These are phyloP conservation scores for Hymenoscyphus salicellus DNA, from an alignment of 2,329 filamentous ascomycete species.

Conservation along the genomic window DNA sequence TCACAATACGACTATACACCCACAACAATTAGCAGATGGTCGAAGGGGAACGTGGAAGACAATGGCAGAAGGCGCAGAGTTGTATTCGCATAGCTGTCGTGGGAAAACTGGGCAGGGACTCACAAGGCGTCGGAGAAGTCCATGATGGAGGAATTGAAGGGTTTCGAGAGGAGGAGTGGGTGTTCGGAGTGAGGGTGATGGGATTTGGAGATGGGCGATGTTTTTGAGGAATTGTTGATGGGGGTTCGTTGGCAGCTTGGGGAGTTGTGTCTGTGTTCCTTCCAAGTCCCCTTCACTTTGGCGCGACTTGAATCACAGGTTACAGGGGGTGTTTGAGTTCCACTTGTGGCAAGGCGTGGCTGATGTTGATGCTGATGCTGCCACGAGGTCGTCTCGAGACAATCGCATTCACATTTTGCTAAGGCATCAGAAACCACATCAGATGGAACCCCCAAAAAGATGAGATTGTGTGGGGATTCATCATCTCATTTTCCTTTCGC, in stretches of 20 bases:
- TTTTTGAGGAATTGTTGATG: background rate
- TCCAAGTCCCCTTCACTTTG: no score
- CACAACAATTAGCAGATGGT: constrained; percentile 31
- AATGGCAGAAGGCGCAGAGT: constrained; percentile 20
- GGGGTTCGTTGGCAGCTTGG: background rate
- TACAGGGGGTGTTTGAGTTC: background rate
- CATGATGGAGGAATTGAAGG: constrained; percentile 52
- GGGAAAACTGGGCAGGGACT: constrained; percentile 40
- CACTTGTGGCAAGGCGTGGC: background rate
- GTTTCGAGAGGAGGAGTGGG: background rate
- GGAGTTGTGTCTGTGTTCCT: background rate
- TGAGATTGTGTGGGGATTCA: background rate
- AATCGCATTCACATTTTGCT: background rate
- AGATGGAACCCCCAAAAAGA: background rate
- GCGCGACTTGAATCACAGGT: background rate
- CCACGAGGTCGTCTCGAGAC: background rate
- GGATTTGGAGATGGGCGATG: background rate
- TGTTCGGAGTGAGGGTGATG: background rate
- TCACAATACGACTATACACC: constrained; percentile 77
- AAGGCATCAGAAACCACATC: background rate
- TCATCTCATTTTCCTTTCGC: background rate
- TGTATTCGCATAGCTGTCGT: constrained; percentile 16
- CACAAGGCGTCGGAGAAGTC: constrained; percentile 92
- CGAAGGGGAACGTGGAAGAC: constrained; percentile 13
- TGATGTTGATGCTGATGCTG: background rate